A percentile compares a stretch with the other conserved stretches of the same genome.
phyloP scores from a whole-genome alignment of 2,329 filamentous ascomycete species.

The Ophiocordyceps australis region DNA sequence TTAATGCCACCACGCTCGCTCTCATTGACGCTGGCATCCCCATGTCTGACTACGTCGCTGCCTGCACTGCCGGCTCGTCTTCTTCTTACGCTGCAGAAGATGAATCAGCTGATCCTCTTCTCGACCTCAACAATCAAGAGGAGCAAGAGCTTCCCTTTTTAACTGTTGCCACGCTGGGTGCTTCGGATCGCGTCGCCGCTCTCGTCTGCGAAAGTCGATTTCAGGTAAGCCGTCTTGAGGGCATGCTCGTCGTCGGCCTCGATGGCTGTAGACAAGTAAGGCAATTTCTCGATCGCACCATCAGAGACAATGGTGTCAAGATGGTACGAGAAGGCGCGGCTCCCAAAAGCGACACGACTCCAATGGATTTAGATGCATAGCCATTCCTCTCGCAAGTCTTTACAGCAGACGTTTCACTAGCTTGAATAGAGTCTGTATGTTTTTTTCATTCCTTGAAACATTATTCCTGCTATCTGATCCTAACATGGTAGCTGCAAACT shows the following conservation, averaged over 20 bases:
- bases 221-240: conserved; percentile 66
- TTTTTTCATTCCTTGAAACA: no score
- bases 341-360: conserved; percentile 26
- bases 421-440: no score
- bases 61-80: conserved; percentile 73
- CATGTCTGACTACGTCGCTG: conserved; percentile 81
- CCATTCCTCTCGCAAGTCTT: no score
- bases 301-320: conserved; percentile 50
- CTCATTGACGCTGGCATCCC: conserved; percentile 90
- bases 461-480: not conserved
- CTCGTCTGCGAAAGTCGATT: conserved; percentile 77
- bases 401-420: no score
- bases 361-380: conserved; percentile 29
- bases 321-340: conserved; percentile 40
- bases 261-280: conserved; percentile 83
- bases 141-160: conserved; percentile 79
- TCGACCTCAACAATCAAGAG: conserved; percentile 65
- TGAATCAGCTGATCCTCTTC: conserved; percentile 54
- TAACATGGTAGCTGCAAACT: conserved; percentile 1
- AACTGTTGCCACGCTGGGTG: conserved; percentile 67
- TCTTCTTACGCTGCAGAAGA: conserved; percentile 46
- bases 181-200: conserved; percentile 57
- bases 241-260: conserved; percentile 81
- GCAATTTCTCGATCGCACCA: conserved; percentile 61
- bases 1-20: conserved; percentile 84